Conservation (phyloP, 371 early-diverging fungal species). For the Blakeslea trispora region DNA sequence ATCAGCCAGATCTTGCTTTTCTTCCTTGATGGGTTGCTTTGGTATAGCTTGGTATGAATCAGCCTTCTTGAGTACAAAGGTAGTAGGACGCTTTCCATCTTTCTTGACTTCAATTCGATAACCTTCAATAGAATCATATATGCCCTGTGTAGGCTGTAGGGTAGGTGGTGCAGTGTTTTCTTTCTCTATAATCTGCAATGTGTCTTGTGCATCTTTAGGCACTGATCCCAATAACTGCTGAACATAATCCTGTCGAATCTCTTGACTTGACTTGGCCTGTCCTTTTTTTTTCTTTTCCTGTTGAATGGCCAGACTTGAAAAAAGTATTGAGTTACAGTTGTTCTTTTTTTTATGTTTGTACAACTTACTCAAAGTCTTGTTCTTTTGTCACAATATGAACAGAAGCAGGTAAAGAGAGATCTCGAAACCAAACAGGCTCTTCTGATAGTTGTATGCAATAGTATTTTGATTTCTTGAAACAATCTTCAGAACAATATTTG, state of each 20-base stretch:
- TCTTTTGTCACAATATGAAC: constrained; percentile 32
- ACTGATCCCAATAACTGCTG: constrained; percentile 35
- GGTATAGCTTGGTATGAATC: too few relatives aligned
- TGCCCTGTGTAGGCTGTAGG: constrained; percentile 7
- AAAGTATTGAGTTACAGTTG: too few relatives aligned
- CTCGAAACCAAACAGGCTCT: constrained; percentile 65
- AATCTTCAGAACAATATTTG: constrained; percentile 62
- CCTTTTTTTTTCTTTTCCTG: constrained; percentile 21
- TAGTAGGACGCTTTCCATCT: constrained; percentile 30
- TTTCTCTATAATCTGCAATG: constrained; percentile 40
- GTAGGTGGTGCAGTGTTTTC: neutral
- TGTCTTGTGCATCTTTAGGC: constrained; percentile 14
- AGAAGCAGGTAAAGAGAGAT: constrained; percentile 14
- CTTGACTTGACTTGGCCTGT: constrained; percentile 12
- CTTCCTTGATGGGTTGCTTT: constrained; percentile 9
- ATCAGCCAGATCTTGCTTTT: constrained; percentile 8
- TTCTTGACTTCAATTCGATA: constrained; percentile 34
- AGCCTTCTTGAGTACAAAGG: constrained; percentile 34
- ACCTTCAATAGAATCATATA: constrained; percentile 50
- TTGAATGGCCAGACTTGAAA: constrained; percentile 32
- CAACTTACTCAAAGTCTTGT: constrained; percentile 41
- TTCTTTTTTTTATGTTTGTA: too few relatives aligned
- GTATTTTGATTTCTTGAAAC: constrained; percentile 65
- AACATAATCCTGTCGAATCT: constrained; percentile 41
- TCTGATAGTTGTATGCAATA: constrained; percentile 60